Evolutionary conservation across 139 green algal species (phyloP).

Genomic region (Pleodorina starrii): DNA sequence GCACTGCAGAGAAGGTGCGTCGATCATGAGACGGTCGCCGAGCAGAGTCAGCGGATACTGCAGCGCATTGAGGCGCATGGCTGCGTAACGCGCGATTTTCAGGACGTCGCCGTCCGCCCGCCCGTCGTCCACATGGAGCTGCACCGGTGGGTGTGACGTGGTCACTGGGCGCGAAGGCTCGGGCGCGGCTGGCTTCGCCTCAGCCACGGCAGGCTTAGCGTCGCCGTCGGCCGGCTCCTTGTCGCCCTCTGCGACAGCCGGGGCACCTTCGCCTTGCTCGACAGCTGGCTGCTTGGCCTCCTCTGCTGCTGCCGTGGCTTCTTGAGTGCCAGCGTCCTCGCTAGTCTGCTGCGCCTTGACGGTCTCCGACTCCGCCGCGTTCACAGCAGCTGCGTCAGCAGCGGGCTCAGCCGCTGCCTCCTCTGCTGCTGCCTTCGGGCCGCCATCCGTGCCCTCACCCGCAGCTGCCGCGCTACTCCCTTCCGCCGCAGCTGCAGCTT

Average conservation of each 20-base stretch:
- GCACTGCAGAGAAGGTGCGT: conserved; percentile 52
- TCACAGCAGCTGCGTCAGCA: not conserved
- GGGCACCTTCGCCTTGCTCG: not conserved
- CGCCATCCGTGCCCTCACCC: not conserved
- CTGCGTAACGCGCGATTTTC: conserved; percentile 57
- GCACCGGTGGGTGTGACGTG: not conserved
- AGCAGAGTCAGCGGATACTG: conserved; percentile 46
- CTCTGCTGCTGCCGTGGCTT: not conserved
- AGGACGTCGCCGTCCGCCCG: conserved; percentile 52
- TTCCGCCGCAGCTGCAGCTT: not conserved
- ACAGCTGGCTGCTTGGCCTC: conserved; percentile 6
- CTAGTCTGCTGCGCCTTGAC: too few relatives aligned
- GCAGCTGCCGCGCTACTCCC: not conserved
- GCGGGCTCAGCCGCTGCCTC: conserved; percentile 2
- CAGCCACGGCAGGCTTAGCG: not conserved
- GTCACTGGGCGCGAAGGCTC: not conserved
- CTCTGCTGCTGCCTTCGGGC: not conserved
- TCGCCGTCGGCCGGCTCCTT: not conserved
- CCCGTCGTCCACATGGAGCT: conserved; percentile 48
- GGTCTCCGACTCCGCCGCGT: too few relatives aligned
- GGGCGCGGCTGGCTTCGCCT: not conserved
- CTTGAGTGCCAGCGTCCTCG: too few relatives aligned
- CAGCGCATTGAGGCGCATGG: conserved; percentile 54
- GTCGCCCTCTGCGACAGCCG: not conserved
- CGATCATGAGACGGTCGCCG: conserved; percentile 58